These are phyloP conservation scores for Aspergillus sp. DNA, from an alignment of 2,329 filamentous ascomycete genomes.

Conservation along the genomic window DNA sequence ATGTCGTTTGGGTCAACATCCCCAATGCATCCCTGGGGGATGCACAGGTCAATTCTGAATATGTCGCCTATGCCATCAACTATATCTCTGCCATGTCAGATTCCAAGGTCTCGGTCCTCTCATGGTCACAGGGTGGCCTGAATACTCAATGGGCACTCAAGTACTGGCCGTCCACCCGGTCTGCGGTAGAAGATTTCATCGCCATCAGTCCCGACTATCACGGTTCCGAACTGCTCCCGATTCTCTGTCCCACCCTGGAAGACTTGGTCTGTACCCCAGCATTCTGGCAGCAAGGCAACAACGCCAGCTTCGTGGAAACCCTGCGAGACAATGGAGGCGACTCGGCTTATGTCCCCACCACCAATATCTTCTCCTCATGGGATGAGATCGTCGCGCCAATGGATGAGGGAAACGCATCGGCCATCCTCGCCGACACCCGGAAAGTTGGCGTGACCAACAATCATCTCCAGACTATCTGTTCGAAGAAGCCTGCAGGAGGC, in stretches of 20 bases:
- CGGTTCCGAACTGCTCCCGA: conserved; percentile 40
- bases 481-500: conserved; percentile 30
- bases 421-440: conserved; percentile 33
- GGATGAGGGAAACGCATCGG: conserved; percentile 43
- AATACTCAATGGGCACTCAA: conserved; percentile 55
- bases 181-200: conserved; percentile 46
- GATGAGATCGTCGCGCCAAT: conserved; percentile 53
- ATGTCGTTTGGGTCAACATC: conserved; percentile 55
- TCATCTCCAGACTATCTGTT: conserved; percentile 44
- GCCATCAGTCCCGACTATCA: conserved; percentile 51
- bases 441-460: conserved; percentile 48
- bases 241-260: conserved; percentile 21
- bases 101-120: conserved; percentile 42
- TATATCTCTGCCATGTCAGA: conserved; percentile 45
- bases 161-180: conserved; percentile 51
- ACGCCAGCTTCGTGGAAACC: conserved; percentile 15
- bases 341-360: conserved; percentile 52
- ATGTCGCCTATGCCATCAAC: conserved; percentile 55
- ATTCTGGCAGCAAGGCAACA: conserved; percentile 38
- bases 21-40: conserved; percentile 45
- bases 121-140: conserved; percentile 54
- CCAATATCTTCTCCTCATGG: conserved; percentile 46
- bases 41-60: conserved; percentile 50
- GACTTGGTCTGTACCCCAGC: conserved; percentile 31
- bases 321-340: conserved; percentile 44